Percentiles rank a stretch among this genome's conserved stretches.
These are phyloP conservation scores for Sclerotinia nivalis DNA, from an alignment of 2,329 filamentous ascomycete genomes.

Conservation along the genomic window DNA sequence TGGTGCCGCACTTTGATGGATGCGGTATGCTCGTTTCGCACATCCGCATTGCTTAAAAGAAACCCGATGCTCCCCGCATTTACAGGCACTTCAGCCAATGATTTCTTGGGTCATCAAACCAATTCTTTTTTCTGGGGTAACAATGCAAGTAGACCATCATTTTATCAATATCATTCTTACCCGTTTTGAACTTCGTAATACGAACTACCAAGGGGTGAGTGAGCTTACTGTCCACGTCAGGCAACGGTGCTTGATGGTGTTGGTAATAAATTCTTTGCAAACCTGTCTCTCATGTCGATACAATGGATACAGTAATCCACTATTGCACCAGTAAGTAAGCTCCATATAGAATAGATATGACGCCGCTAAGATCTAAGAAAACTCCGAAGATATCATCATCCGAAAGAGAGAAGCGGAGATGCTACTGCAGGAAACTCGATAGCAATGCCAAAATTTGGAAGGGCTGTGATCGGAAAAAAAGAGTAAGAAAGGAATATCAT, in stretches of 20 bases:
- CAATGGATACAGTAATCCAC: background rate
- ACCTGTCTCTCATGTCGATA: constrained; percentile 7
- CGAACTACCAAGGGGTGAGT: constrained; percentile 1
- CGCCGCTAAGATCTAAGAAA: constrained; percentile 4
- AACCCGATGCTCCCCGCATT: constrained; percentile 15
- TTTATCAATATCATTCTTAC: constrained; percentile 13
- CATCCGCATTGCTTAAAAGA: constrained; percentile 10
- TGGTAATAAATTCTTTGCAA: constrained; percentile 2
- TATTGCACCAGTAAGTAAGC: background rate
- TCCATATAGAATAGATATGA: background rate
- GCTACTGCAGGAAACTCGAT: constrained; percentile 15
- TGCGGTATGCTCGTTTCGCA: constrained; percentile 7
- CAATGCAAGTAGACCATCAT: background rate
- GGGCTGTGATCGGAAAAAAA: background rate
- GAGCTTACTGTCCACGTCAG: constrained; percentile 19
- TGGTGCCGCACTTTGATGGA: constrained; percentile 10
- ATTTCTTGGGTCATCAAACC: background rate
- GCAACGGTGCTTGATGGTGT: background rate
- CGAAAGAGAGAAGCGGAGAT: background rate
- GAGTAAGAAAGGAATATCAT: constrained; percentile 9
- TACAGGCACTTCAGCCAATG: constrained; percentile 1
- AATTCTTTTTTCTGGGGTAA: constrained; percentile 1
- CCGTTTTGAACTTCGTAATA: background rate
- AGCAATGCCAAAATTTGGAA: background rate
- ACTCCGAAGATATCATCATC: background rate